Evolutionary conservation across 441 rosid species (phyloP).

Genomic region (Gossypium davidsonii): DNA sequence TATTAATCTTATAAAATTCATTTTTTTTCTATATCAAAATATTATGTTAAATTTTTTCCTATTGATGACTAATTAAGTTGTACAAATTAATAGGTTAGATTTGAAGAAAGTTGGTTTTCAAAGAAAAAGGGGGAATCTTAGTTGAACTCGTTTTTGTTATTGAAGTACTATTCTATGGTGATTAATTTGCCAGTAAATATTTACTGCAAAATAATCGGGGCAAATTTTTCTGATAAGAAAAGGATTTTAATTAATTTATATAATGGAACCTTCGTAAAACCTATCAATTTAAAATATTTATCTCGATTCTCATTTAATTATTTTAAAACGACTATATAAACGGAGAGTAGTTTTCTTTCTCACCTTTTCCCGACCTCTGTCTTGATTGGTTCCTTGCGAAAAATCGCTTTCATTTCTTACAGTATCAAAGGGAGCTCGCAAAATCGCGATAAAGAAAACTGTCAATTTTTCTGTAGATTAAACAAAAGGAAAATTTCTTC

Average conservation of each 20-base stretch:
- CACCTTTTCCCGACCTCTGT: slow-evolving; percentile 32
- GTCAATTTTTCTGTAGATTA: not conserved
- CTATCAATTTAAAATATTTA: not conserved
- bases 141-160: not conserved
- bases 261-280: not conserved
- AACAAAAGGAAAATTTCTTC: not conserved
- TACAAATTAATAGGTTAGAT: not conserved
- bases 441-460: not conserved
- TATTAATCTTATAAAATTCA: not conserved
- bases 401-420: slow-evolving; percentile 15
- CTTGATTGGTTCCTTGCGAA: slow-evolving; percentile 54
- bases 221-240: not conserved
- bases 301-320: not conserved
- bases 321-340: slow-evolving; percentile 7
- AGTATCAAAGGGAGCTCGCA: not conserved
- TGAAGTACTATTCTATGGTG: not conserved
- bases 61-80: no score
- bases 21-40: not conserved
- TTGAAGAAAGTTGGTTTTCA: not conserved
- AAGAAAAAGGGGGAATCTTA: not conserved
- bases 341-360: slow-evolving; percentile 15
- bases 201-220: not conserved
- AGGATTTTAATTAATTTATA: not conserved
- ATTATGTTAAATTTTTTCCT: no score
- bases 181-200: not conserved